Base-by-base conservation (phyloP, 2,329 filamentous ascomycete species). In the Fusarium graminum region DNA sequence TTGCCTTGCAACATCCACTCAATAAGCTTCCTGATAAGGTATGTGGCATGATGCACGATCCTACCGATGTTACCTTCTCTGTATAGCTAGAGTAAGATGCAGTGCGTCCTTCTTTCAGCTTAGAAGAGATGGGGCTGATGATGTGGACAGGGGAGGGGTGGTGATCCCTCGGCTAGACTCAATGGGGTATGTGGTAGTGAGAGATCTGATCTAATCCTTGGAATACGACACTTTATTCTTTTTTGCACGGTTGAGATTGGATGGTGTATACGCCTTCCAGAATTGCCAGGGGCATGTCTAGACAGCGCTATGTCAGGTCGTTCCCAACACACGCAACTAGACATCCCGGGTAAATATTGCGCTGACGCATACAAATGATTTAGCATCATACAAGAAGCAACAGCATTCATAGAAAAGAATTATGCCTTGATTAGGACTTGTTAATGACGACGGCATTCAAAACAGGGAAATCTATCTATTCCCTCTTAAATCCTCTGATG, bases 91-190 rank as follows among this genome's bases (percentile, higher is more conserved):
- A 25, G 25, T 10, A 16, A 8, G 34, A 50, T 22, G 19, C 8
- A 12, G 12, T 5, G 19, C n/a, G 14, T 50, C 17, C 26, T 22
- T 50, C n/a, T 29, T 30, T 8, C 32, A 47, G 30, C 30, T 25
- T 34, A 34, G 14, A 36, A 25, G 30, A 5, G 19, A 22, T 46
- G 13, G 30, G 28, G n/a, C 12, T 25, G 30, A 14, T 34, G n/a
- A 25, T 22, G 8, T 17, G 34, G 17, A 36, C n/a, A 46, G 11
- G 43, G 22, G 12, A 46, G 16, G 17, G 12, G 14, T 25, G 12
- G 6, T n/a, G 13, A 46, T 46, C 43, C 30, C 36, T 47, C 44
- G 17, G 44, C 44, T 49, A 49, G 30, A 17, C 43, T 45, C 16
- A n/a, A 29, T n/a, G 7, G 26, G 28, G 42, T 29, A 44, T 28